Evolutionary conservation across 2,329 filamentous ascomycete species (phyloP), one percentile per base, ranked within the genome.

Genomic region (Penicillium concentricum): DNA sequence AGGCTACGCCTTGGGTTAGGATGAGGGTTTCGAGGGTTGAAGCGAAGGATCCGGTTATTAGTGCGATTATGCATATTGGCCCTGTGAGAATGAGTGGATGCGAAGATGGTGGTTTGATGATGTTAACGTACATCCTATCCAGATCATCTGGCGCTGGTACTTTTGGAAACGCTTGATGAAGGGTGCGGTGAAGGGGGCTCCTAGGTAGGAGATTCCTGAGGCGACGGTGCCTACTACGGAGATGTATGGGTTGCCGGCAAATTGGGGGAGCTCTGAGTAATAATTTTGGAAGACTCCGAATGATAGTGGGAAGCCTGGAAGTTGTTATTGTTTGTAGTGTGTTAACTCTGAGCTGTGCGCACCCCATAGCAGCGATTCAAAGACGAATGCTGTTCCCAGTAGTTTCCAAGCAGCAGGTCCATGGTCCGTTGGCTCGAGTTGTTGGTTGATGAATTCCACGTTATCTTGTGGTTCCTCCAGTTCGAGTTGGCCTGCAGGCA

Each of bases 241-340:
- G 47, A 65, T 62, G 18, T 66, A 51, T 22, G 24, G 42, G 30
- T 46, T 50, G 3, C 54, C 49, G 13, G 46, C 42, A 45, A 64
- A 68, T 16, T 66, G 54, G 1, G 63, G 61, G 2, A 64, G 48
- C 1, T 45, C 42, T 4, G 65, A 64, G 41, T 69, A 69, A 48
- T 68, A 69, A 9, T 67, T 54, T 43, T 68, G 67, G 48, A 70
- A 70, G 20, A 70, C 64, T 7, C 66, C 67, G 49, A 69, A 70
- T 8, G 63, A 66, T 0, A 68, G 44, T 9, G 67, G 66, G 45
- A 70, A 69, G 12, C 66, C 63, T 66, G 42, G 6, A 4, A 24
- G 22, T 4, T 43, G 39, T 26, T 4, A 26, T 2, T 26, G 3
- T 4, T 26, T 26, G 13, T 12, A 15, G 39, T 13, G 22, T 9